Evolutionary conservation across 1,284 basidiomycete genomes (phyloP).

Genomic region (Schizophyllum amplum): DNA sequence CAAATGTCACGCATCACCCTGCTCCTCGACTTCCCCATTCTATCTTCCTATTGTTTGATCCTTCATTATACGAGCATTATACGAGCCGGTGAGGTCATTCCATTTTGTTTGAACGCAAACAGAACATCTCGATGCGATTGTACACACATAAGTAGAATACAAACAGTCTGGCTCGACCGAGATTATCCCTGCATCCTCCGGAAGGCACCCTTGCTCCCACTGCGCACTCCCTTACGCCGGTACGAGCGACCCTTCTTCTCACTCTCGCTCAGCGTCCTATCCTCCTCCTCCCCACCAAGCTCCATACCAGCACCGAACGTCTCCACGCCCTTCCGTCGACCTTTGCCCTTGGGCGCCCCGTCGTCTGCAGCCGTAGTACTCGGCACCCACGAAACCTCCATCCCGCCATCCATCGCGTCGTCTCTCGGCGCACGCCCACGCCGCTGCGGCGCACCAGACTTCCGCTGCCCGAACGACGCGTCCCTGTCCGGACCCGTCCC

Average conservation of each 20-base stretch:
- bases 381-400: conserved; percentile 65
- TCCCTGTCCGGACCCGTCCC: conserved; percentile 34
- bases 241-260: conserved; percentile 64
- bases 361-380: conserved; percentile 25
- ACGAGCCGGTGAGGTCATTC: too few relatives aligned
- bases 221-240: conserved; percentile 65
- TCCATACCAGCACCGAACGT: conserved; percentile 82
- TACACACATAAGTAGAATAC: too few relatives aligned
- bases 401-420: conserved; percentile 35
- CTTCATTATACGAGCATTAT: too few relatives aligned
- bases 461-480: conserved; percentile 62
- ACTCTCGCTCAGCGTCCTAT: conserved; percentile 40
- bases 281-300: conserved; percentile 49
- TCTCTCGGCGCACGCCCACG: conserved; percentile 10
- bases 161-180: too few relatives aligned
- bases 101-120: too few relatives aligned
- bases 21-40: too few relatives aligned
- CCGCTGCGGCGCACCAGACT: conserved; percentile 16
- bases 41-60: too few relatives aligned
- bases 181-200: conserved; percentile 28
- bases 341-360: conserved; percentile 27
- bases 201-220: conserved; percentile 84
- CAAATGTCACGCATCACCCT: too few relatives aligned
- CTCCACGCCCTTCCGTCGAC: conserved; percentile 58
- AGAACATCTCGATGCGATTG: too few relatives aligned